Base-by-base conservation (phyloP, 352 stramenopile genomes). In the Phytopythium ostracodes region DNA sequence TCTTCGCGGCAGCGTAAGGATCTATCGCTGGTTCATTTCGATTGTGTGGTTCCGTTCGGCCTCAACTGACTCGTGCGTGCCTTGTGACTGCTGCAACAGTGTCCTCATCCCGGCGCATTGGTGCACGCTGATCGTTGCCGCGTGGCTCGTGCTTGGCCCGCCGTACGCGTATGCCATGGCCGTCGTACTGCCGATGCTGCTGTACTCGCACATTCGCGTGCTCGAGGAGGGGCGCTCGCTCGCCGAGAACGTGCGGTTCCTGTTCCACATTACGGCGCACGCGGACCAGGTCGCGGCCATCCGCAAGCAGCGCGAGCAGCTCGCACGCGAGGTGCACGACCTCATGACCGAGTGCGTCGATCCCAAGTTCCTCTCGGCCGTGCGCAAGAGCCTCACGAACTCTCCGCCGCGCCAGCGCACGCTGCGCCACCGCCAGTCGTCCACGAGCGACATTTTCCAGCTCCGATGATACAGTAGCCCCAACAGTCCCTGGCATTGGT, bases 191-290 rank as follows among this genome's bases (percentile, higher is more conserved):
- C 83, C 83, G 4, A 29, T 92, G 53, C 69, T 91, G 36, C 70
- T 92, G 33, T 91, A 91, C 58, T 90, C 79, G 59, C 81, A 90
- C 67, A 92, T 90, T 59, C 79, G 77, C 40, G 81, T 92, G 59
- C 60, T 92, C 1, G 83, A 91, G 70, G 83, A 92, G 60, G 83
- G 83, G 51, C 81, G 83, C 17, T 84, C 81, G n/a, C 77, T 91
- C 49, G 64, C 81, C n/a, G 81, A 92, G 56, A 90, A 89, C 52
- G 79, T 92, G 29, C 71, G 75, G 27, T 92, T 89, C 67, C 71
- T 91, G 38, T 87, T 87, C 62, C 89, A 81, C 65, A 87, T 91
- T 59, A 72, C 83, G 1, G 70, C 79, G 11, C 79, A 89, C 58
- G 65, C 77, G 10, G 79, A 92, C 36, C 65, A 89, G 50, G 74